These are phyloP conservation scores for Sanghuangporus sanghuang DNA, from an alignment of 1,284 basidiomycete genomes.

Conservation along the genomic window DNA sequence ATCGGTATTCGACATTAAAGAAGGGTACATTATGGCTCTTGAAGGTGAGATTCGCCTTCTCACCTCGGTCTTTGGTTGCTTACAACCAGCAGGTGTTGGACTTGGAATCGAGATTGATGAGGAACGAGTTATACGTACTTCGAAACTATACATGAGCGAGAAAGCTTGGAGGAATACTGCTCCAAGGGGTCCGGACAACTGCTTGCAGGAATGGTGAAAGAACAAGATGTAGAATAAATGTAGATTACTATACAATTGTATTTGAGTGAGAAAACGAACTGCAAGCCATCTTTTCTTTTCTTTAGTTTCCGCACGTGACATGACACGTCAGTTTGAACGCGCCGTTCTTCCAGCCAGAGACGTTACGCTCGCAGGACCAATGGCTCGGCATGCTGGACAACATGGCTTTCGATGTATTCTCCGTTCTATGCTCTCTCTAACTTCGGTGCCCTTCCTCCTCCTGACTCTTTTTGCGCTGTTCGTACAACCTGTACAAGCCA, in stretches of 20 bases:
- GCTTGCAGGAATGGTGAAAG: slow-evolving; percentile 46
- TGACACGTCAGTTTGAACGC: not conserved
- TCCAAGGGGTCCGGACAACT: slow-evolving; percentile 52
- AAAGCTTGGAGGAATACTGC: slow-evolving; percentile 57
- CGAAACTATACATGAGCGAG: slow-evolving; percentile 31
- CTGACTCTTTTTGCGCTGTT: slow-evolving; percentile 25
- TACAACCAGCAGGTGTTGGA: slow-evolving; percentile 43
- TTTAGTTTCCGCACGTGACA: not conserved
- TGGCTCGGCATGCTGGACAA: not conserved
- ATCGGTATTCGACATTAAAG: slow-evolving; percentile 53
- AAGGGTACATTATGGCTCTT: slow-evolving; percentile 55
- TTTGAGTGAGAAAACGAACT: no score
- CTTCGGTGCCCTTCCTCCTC: slow-evolving; percentile 2
- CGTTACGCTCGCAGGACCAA: not conserved
- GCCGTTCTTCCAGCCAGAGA: not conserved
- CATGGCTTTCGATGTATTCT: not conserved
- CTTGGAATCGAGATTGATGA: slow-evolving; percentile 71
- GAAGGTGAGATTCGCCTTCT: slow-evolving; percentile 30
- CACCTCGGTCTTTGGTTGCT: not conserved
- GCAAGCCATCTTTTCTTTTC: no score
- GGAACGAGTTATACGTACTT: slow-evolving; percentile 49
- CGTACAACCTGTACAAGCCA: slow-evolving; percentile 41
- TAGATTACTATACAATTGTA: no score
- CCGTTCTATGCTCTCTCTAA: not conserved
- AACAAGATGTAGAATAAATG: not conserved